A percentile compares a stretch with the other conserved stretches of the same genome.
phyloP scores from a whole-genome alignment of 2,329 filamentous ascomycete genomes.

The Paracoccidioides brasiliensis region DNA sequence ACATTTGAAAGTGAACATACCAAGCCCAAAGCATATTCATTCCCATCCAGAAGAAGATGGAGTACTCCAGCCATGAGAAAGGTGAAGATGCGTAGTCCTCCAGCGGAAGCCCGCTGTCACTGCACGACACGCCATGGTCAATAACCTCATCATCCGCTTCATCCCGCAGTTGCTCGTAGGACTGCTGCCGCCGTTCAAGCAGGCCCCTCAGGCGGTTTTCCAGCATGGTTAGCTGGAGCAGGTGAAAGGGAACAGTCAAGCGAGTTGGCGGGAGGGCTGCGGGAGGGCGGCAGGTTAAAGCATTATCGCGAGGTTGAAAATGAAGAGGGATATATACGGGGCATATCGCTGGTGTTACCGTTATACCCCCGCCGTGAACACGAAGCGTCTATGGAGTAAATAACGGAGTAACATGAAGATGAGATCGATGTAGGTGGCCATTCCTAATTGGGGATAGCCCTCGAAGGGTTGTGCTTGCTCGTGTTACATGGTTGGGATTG shows the following conservation, averaged over 20 bases:
- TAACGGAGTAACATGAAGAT: no score
- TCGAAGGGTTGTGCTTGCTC: no score
- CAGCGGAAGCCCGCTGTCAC: background rate
- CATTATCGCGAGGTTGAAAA: background rate
- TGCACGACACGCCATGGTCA: conserved; percentile 17
- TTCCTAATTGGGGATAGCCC: background rate
- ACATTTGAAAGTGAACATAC: conserved; percentile 37
- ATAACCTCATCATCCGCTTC: conserved; percentile 18
- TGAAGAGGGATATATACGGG: no score
- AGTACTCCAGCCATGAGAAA: conserved; percentile 81
- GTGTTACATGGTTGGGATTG: background rate
- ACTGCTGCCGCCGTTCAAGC: conserved; percentile 18
- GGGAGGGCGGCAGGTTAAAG: background rate
- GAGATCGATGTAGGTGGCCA: no score
- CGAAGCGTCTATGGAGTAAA: no score
- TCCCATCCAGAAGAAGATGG: conserved; percentile 71
- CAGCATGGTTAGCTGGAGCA: conserved; percentile 3
- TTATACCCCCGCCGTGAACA: background rate
- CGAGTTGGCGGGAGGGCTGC: background rate
- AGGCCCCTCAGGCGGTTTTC: conserved; percentile 27
- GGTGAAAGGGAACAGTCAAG: background rate
- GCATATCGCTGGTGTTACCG: no score
- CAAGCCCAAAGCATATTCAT: conserved; percentile 96
- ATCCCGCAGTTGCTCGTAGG: conserved; percentile 20
- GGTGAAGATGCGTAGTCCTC: conserved; percentile 1